Evolutionary conservation across 192 early-diverging fungal species (phyloP).

Genomic region (Podochytrium sp.): DNA sequence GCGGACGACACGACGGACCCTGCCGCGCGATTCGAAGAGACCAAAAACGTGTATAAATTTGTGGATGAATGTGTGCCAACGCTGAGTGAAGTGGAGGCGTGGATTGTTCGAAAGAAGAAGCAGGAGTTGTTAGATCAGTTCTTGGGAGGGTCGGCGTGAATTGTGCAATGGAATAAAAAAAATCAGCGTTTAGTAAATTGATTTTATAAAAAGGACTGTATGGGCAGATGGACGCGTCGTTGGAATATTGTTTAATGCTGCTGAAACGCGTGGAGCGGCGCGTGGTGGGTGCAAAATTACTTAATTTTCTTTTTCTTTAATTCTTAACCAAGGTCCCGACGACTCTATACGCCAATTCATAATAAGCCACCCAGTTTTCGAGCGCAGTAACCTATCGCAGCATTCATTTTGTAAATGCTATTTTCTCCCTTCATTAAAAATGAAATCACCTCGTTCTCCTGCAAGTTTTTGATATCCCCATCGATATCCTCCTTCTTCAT

Average conservation of each 20-base stretch:
- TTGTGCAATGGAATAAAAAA: too few relatives aligned
- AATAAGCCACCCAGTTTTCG: constrained; percentile 74
- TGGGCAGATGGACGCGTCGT: not conserved
- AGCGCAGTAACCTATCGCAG: constrained; percentile 61
- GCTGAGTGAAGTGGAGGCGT: constrained; percentile 76
- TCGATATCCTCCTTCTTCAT: constrained; percentile 64
- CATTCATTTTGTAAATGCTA: not conserved
- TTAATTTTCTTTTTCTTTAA: too few relatives aligned
- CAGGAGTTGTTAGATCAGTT: constrained; percentile 46
- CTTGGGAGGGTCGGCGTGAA: not conserved
- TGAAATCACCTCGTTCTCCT: constrained; percentile 61
- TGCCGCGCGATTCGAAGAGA: constrained; percentile 25
- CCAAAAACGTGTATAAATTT: constrained; percentile 29
- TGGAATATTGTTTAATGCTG: not conserved
- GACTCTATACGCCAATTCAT: constrained; percentile 71
- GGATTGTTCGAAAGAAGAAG: constrained; percentile 71
- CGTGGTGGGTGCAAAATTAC: too few relatives aligned
- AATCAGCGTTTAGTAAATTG: too few relatives aligned
- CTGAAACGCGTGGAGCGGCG: too few relatives aligned
- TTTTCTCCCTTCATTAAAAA: too few relatives aligned
- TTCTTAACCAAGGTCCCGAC: constrained; percentile 73
- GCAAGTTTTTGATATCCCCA: constrained; percentile 67
- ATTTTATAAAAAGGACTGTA: too few relatives aligned
- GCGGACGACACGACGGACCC: constrained; percentile 37
- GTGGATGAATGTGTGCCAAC: constrained; percentile 58